Evolutionary conservation across 306 rosid species (phyloP), one percentile per base, ranked within the genome.

Genomic region (Lathyrus oleraceus): DNA sequence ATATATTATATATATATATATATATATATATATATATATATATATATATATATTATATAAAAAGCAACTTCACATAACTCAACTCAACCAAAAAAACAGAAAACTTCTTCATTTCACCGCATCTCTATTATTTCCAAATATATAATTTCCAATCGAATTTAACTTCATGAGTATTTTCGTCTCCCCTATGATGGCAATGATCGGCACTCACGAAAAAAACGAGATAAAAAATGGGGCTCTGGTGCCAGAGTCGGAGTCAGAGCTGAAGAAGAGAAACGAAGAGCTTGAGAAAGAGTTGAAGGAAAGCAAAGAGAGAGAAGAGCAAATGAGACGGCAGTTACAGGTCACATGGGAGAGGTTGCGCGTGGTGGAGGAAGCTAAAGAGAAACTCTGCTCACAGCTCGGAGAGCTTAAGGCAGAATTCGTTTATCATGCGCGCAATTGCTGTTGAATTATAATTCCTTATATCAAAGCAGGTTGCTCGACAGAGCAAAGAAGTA

Each of bases 351-450:
- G 81, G 48, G 83, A 88, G 69, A 84, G 96, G 82, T 85, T 94
- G 17, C 82, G 87, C 32, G 82, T 94, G 36, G 91, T 92, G 7
- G 98, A 94, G 73, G 98, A 90, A 3, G 98, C 88, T 0, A 97
- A 94, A 69, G 98, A 94, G 91, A 82, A 89, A 28, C 96, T 94
- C 43, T 94, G 96, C 69, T 87, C 86, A 0, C 98, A 94, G 87
- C 88, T 94, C 16, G 96, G 97, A 0, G 98, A 94, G 65, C 82
- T 94, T 1, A 97, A 94, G 28, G 97, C 96, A 0, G 97, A 94
- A 78, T 79, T 96, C 0, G 80, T 94, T 2, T 13, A 81, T 10
- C 79, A 88, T 64, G 98, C 97, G 59, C 95, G 96, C n/a, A n/a
- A n/a, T n/a, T n/a, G n/a, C n/a, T n/a, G n/a, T n/a, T n/a, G n/a